Base-by-base conservation (phyloP, 2,329 filamentous ascomycete species). In the Curvularia spicifera region DNA sequence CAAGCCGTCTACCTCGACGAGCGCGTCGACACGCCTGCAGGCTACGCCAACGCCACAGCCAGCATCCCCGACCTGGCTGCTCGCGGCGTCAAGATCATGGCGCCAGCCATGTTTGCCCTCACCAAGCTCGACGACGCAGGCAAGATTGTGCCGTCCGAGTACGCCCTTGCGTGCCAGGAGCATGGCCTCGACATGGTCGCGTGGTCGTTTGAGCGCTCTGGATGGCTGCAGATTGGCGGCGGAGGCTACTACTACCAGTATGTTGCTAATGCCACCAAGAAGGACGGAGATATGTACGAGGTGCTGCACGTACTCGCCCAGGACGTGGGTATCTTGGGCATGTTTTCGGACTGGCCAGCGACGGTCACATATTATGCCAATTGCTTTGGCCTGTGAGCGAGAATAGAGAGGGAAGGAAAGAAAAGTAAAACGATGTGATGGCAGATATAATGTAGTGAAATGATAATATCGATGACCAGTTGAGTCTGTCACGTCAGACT, bases 341-440 rank as follows among this genome's bases (percentile, higher is more conserved):
- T 91, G 60, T 91, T 91, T 67, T 83, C 84, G 4, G 89, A 91
- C 72, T 91, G 89, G 89, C 84, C 84, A 15, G 85, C 86, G 10
- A 89, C 88, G 0, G 83, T 86, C 7, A 89, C 87, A 0, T 91
- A 88, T 64, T 91, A 89, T 74, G 89, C 88, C 63, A 91, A 89
- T 68, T 91, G 89, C 76, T 86, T 90, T 63, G 83, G 78, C 0
- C 59, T 79, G 50, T 71, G 70, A 49, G 15, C 6, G 8, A 0
- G 5, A 24, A 8, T 44, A 22, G 18, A 7, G 22, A 22, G 3
- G 4, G 15, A 51, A 26, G 22, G 22, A 4, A 15, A 44, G 37
- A 35, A 50, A 50, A 48, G 37, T 40, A 7, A 20, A 35, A 39
- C 26, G 22, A 56, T 44, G 22, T 26, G 18, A 45, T 37, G 18